Conservation (phyloP, 345 rosid species). For the Melastoma malabathricum region DNA sequence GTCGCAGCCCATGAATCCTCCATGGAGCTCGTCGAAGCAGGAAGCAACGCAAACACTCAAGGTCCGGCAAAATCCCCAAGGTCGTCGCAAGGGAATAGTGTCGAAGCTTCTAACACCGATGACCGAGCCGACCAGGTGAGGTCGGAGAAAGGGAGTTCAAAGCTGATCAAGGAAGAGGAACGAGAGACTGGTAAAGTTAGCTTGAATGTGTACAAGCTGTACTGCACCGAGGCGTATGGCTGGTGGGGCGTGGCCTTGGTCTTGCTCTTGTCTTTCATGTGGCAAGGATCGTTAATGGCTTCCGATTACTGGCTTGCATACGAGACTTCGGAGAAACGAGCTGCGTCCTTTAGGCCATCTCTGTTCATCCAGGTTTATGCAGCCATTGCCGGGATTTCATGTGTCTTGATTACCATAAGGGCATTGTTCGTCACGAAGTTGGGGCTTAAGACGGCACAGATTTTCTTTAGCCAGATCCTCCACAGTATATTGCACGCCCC, state of each 20-base stretch:
- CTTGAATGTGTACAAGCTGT: constrained; percentile 53
- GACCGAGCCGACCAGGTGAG: constrained; percentile 29
- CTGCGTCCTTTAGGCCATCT: constrained; percentile 35
- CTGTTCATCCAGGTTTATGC: constrained; percentile 51
- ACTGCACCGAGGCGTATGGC: constrained; percentile 77
- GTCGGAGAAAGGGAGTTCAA: constrained; percentile 39
- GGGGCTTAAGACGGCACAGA: constrained; percentile 82
- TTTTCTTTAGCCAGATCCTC: constrained; percentile 60
- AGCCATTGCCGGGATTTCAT: constrained; percentile 41
- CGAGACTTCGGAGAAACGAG: constrained; percentile 52
- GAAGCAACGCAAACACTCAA: constrained; percentile 9
- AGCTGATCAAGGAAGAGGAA: constrained; percentile 80
- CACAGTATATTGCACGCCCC: constrained; percentile 84
- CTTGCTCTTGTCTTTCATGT: constrained; percentile 41
- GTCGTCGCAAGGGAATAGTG: constrained; percentile 10
- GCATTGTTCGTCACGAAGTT: constrained; percentile 36
- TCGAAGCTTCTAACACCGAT: constrained; percentile 37
- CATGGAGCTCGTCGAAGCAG: constrained; percentile 75
- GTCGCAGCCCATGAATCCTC: constrained; percentile 81
- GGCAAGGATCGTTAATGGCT: constrained; percentile 79
- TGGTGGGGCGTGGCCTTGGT: constrained; percentile 72
- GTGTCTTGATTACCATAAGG: constrained; percentile 37
- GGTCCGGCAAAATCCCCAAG: constrained; percentile 27
- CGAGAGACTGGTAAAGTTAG: constrained; percentile 74
- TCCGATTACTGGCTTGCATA: constrained; percentile 91